phyloP scores from a whole-genome alignment of 345 rosid species.

The Stellera chamaejasme region DNA sequence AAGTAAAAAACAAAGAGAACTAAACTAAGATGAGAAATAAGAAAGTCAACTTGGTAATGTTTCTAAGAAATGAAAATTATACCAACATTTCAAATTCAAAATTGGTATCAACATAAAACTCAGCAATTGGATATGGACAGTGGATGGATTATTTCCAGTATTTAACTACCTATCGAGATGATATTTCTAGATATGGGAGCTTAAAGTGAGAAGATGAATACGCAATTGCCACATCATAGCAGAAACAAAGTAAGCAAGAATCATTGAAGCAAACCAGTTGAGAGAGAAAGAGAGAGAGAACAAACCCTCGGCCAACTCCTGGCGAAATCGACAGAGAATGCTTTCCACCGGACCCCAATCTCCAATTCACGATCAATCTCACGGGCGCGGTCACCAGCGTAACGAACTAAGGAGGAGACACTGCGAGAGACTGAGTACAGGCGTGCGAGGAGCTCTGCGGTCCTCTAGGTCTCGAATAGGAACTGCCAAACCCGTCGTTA shows the following conservation, averaged over 20 bases:
- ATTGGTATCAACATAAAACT: neutral
- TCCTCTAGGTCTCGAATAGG: slow-evolving; percentile 72
- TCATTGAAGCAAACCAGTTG: neutral
- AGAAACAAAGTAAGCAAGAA: no score
- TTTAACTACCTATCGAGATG: no score
- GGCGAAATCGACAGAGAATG: slow-evolving; percentile 52
- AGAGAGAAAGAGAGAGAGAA: slow-evolving; percentile 2
- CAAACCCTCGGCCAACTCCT: slow-evolving; percentile 84
- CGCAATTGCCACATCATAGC: no score
- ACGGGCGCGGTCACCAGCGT: slow-evolving; percentile 60
- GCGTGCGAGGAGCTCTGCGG: slow-evolving; percentile 73
- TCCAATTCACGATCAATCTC: slow-evolving; percentile 71
- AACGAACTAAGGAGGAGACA: slow-evolving; percentile 39
- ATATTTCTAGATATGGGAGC: no score
- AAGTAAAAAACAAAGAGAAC: no score
- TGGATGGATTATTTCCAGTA: no score
- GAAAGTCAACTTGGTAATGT: neutral
- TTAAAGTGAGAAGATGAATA: no score
- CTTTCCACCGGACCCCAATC: slow-evolving; percentile 57
- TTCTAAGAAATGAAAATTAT: neutral
- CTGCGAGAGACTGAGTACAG: slow-evolving; percentile 72
- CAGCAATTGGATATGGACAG: neutral
- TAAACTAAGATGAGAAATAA: neutral
- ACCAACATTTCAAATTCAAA: neutral
- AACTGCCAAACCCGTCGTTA: slow-evolving; percentile 76